A percentile compares a stretch with the other conserved stretches of the same genome.
These are phyloP conservation scores for Panicum miliaceum DNA, from an alignment of 176 grass and related monocot genomes.

Conservation along the genomic window DNA sequence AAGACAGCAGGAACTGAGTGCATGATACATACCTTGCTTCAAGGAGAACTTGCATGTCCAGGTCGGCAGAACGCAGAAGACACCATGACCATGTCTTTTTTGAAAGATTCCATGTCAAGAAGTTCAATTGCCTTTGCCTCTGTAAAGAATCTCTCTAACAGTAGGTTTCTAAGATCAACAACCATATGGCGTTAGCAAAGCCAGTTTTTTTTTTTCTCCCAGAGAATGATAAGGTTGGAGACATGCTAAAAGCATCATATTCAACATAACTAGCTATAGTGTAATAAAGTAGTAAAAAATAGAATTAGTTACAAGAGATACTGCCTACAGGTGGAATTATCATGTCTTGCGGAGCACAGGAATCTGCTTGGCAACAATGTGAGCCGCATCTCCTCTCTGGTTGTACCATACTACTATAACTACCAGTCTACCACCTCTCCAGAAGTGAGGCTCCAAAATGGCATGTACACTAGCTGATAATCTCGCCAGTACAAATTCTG, in stretches of 20 bases:
- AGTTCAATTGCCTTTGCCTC: background rate
- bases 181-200: background rate
- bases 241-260: slow-evolving; percentile 10
- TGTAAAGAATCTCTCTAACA: background rate
- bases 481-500: slow-evolving; percentile 11
- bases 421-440: slow-evolving; percentile 22
- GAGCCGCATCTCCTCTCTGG: background rate
- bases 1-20: background rate
- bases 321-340: slow-evolving; percentile 34
- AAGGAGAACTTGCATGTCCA: background rate
- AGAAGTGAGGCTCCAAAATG: slow-evolving; percentile 44
- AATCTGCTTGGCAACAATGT: slow-evolving; percentile 35
- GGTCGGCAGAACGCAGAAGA: background rate
- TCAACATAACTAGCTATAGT: slow-evolving; percentile 34
- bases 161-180: slow-evolving; percentile 22
- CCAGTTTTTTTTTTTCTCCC: background rate
- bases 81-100: background rate
- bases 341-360: slow-evolving; percentile 25
- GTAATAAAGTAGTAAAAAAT: slow-evolving; percentile 37
- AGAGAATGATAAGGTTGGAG: background rate
- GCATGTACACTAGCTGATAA: slow-evolving; percentile 44
- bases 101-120: background rate
- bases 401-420: slow-evolving; percentile 7
- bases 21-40: background rate
- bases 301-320: slow-evolving; percentile 53